Evolutionary conservation across 2,329 filamentous ascomycete genomes (phyloP).

Genomic region (Colletotrichum liaoningense): DNA sequence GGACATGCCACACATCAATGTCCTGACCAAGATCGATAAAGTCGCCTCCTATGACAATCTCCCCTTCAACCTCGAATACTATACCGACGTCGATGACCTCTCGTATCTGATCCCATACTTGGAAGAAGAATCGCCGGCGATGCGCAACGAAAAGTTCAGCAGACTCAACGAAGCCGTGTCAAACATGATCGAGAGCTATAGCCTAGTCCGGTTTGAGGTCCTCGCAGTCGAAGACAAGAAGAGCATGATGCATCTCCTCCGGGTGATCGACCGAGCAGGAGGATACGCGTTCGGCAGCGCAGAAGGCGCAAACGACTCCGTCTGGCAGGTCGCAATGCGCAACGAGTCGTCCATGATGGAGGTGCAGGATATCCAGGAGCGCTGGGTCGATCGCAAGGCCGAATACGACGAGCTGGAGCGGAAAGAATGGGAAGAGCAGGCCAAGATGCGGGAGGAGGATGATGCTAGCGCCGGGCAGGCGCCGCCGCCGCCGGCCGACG

Average conservation of each 20-base stretch:
- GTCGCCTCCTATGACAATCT: slow-evolving; percentile 85
- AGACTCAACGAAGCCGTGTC: slow-evolving; percentile 89
- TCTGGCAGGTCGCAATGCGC: slow-evolving; percentile 98
- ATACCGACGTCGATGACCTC: slow-evolving; percentile 96
- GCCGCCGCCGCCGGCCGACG: slow-evolving; percentile 48
- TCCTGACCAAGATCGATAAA: slow-evolving; percentile 98
- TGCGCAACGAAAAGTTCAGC: slow-evolving; percentile 81
- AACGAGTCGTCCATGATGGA: slow-evolving; percentile 81
- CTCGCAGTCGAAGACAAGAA: slow-evolving; percentile 96
- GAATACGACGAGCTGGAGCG: slow-evolving; percentile 86
- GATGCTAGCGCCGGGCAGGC: slow-evolving; percentile 7
- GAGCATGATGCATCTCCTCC: slow-evolving; percentile 93
- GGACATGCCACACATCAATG: slow-evolving; percentile 95
- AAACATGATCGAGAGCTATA: slow-evolving; percentile 88
- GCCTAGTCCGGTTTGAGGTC: slow-evolving; percentile 91
- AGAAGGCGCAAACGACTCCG: slow-evolving; percentile 91
- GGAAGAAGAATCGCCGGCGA: slow-evolving; percentile 78
- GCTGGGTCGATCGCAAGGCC: slow-evolving; percentile 93
- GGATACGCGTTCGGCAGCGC: slow-evolving; percentile 93
- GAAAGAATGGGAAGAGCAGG: slow-evolving; percentile 80
- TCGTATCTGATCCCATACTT: slow-evolving; percentile 85
- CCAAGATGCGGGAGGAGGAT: slow-evolving; percentile 56
- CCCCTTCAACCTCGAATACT: slow-evolving; percentile 96
- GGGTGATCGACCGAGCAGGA: slow-evolving; percentile 89
- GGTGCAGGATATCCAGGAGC: slow-evolving; percentile 90